Percentiles rank a stretch among this genome's conserved stretches.
Conservation (phyloP, 331 rosid genomes). For the Acacia pycnantha region DNA sequence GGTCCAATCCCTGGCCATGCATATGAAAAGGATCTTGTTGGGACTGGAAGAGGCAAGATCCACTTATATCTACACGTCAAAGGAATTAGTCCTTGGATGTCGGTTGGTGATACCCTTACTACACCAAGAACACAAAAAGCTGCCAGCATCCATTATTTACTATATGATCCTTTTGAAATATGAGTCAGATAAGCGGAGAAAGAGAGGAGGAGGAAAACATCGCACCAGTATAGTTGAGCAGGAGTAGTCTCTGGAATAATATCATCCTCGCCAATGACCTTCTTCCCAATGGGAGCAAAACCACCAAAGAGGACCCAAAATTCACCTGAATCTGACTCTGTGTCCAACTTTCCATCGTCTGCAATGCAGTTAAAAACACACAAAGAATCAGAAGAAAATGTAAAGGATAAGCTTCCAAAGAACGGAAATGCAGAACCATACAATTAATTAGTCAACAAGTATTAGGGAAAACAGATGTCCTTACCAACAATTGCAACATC, state of each 20-base stretch:
- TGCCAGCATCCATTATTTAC: not conserved
- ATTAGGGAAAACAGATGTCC: conserved; percentile 29
- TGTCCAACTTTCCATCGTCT: conserved; percentile 98
- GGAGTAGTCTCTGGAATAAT: conserved; percentile 77
- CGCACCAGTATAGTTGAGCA: conserved; percentile 81
- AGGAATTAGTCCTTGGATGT: not conserved
- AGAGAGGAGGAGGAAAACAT: conserved; percentile 18
- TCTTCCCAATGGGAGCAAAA: conserved; percentile 97
- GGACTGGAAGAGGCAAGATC: not conserved
- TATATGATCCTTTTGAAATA: conserved; percentile 23
- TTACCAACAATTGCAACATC: conserved; percentile 94
- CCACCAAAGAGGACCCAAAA: conserved; percentile 99
- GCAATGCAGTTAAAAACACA: conserved; percentile 21
- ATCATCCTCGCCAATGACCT: conserved; percentile 81
- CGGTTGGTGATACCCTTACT: not conserved
- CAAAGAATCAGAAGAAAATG: conserved; percentile 19
- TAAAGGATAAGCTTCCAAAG: conserved; percentile 30
- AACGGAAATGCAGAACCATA: conserved; percentile 11
- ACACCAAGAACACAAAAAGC: not conserved
- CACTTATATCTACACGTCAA: not conserved
- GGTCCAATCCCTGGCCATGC: not conserved
- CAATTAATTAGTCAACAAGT: conserved; percentile 6
- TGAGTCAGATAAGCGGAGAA: not conserved
- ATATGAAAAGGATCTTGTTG: not conserved
- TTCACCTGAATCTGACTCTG: conserved; percentile 98